Conservation (phyloP, 192 early-diverging fungal species). For the Gaertneriomyces sp. region DNA sequence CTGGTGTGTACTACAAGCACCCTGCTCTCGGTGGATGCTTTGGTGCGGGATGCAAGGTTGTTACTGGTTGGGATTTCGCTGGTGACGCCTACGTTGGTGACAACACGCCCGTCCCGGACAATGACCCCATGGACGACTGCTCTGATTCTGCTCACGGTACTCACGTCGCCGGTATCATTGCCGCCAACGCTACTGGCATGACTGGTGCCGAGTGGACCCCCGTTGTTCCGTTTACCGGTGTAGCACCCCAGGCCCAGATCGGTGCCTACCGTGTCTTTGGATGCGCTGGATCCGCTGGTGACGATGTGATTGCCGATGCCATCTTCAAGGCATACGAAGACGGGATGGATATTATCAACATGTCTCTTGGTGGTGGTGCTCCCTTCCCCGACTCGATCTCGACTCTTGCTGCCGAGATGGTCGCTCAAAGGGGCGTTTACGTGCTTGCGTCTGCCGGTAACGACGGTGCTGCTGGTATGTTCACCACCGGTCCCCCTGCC, state of each 20-base stretch:
- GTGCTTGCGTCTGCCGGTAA: conserved; percentile 72
- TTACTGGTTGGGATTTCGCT: conserved; percentile 40
- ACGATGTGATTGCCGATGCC: conserved; percentile 74
- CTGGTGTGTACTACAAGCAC: conserved; percentile 52
- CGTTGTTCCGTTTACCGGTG: conserved; percentile 48
- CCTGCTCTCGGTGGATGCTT: conserved; percentile 49
- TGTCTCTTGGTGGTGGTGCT: conserved; percentile 71
- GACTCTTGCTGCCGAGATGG: conserved; percentile 52
- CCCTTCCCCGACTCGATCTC: conserved; percentile 60
- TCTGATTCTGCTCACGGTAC: conserved; percentile 44
- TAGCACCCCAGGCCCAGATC: conserved; percentile 77
- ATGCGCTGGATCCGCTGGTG: conserved; percentile 54
- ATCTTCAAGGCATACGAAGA: conserved; percentile 67
- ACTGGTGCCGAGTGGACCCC: conserved; percentile 9
- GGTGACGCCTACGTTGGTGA: conserved; percentile 37
- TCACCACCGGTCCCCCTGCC: conserved; percentile 37
- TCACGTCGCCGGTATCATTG: conserved; percentile 52
- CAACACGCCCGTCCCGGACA: conserved; percentile 30
- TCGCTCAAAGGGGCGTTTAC: conserved; percentile 38
- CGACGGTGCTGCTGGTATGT: conserved; percentile 60
- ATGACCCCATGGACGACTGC: conserved; percentile 49
- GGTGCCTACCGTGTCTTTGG: conserved; percentile 79
- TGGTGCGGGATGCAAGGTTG: conserved; percentile 40
- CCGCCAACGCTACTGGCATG: conserved; percentile 30
- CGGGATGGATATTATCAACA: conserved; percentile 77